Conservation (phyloP, 1,284 basidiomycete species). For the Boletus sp. region DNA sequence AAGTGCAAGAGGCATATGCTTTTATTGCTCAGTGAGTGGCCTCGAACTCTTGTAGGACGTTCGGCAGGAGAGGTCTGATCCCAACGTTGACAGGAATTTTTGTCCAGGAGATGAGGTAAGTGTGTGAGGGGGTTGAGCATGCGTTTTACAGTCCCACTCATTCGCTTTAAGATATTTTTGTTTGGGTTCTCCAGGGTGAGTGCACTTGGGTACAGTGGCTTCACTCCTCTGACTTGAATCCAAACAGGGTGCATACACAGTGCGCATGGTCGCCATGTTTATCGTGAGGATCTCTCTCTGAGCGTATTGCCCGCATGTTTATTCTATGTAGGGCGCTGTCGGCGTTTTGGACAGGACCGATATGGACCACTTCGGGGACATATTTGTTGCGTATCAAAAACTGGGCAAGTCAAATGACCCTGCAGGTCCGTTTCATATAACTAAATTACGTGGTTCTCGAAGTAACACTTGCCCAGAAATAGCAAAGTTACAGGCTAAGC, state of each 20-base stretch:
- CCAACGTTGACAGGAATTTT: slow-evolving; percentile 48
- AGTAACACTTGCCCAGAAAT: slow-evolving; percentile 37
- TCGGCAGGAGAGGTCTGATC: not conserved
- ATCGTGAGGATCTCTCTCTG: slow-evolving; percentile 43
- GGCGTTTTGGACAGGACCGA: slow-evolving; percentile 61
- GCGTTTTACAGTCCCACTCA: slow-evolving; percentile 7
- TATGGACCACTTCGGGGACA: slow-evolving; percentile 64
- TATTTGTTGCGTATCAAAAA: slow-evolving; percentile 59
- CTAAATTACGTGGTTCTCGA: not conserved
- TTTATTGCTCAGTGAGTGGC: slow-evolving; percentile 67
- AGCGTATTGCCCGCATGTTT: not conserved
- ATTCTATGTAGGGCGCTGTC: slow-evolving; percentile 48
- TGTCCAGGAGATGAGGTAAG: slow-evolving; percentile 67
- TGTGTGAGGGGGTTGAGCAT: slow-evolving; percentile 1
- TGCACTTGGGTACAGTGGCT: not conserved
- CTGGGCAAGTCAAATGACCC: slow-evolving; percentile 49
- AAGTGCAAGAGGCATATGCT: slow-evolving; percentile 69
- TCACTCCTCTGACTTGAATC: not conserved
- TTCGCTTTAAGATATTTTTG: slow-evolving; percentile 50
- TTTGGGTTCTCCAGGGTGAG: slow-evolving; percentile 70
- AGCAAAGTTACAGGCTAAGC: slow-evolving; percentile 37
- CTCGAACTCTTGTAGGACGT: not conserved
- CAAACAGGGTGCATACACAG: slow-evolving; percentile 62
- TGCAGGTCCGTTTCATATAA: slow-evolving; percentile 36
- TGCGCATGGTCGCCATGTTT: slow-evolving; percentile 63